Percentiles rank a stretch among this genome's conserved stretches.
phyloP scores from a whole-genome alignment of 73 alveolate genomes.

The Vitrella brassicaformis region DNA sequence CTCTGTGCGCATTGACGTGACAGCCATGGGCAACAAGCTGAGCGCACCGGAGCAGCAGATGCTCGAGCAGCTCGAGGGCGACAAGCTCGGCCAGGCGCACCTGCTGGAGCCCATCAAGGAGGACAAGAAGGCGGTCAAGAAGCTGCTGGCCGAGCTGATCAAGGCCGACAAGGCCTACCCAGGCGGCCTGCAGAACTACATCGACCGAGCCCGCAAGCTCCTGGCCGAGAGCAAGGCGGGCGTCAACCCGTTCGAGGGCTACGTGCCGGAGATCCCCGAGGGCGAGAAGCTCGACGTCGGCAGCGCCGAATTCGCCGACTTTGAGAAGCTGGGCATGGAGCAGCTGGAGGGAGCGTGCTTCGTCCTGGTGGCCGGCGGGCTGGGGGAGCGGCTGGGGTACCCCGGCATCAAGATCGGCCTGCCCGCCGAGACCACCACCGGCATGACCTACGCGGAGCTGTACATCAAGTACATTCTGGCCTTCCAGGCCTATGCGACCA shows the following conservation, averaged over 20 bases:
- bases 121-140: neutral
- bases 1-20: too few relatives aligned
- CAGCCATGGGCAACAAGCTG: too few relatives aligned
- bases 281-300: constrained; percentile 61
- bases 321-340: constrained; percentile 63
- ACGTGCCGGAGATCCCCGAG: constrained; percentile 59
- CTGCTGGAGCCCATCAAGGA: neutral
- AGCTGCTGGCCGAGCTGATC: neutral
- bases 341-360: constrained; percentile 72
- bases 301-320: constrained; percentile 41
- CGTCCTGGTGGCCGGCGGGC: constrained; percentile 97
- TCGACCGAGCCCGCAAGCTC: constrained; percentile 73
- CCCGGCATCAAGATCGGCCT: constrained; percentile 89
- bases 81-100: neutral
- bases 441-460: constrained; percentile 61
- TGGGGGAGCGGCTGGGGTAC: constrained; percentile 96
- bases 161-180: neutral
- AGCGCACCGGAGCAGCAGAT: neutral
- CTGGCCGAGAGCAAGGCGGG: constrained; percentile 72
- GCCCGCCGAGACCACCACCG: constrained; percentile 66
- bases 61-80: neutral
- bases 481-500: constrained; percentile 56
- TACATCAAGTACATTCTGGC: constrained; percentile 71
- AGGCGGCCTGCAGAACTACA: constrained; percentile 86
- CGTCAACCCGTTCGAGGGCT: constrained; percentile 78